Evolutionary conservation across 2,329 filamentous ascomycete species (phyloP).

Genomic region (Ascochyta pisi): DNA sequence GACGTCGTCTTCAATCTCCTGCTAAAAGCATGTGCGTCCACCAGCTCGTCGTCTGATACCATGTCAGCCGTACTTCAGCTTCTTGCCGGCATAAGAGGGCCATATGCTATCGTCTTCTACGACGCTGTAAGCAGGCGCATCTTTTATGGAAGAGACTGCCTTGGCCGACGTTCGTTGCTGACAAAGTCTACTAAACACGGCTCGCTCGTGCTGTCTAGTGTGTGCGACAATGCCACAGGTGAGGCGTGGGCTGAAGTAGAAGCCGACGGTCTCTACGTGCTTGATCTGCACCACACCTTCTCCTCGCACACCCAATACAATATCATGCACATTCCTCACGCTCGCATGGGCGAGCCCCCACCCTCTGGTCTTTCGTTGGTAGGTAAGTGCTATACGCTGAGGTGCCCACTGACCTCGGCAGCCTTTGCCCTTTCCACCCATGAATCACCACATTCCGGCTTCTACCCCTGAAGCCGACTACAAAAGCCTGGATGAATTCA

Average conservation of each 20-base stretch:
- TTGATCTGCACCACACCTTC: constrained; percentile 62
- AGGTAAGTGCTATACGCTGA: constrained; percentile 35
- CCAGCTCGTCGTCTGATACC: constrained; percentile 1
- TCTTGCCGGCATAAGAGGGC: constrained; percentile 61
- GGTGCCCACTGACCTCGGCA: constrained; percentile 34
- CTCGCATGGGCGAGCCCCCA: constrained; percentile 18
- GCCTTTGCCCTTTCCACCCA: constrained; percentile 53
- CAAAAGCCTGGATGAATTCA: constrained; percentile 59
- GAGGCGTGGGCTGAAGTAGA: constrained; percentile 78
- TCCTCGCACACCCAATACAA: background rate
- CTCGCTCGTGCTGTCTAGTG: constrained; percentile 42
- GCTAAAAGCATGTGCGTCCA: constrained; percentile 32
- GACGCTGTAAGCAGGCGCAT: constrained; percentile 68
- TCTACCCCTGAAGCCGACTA: background rate
- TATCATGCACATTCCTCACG: constrained; percentile 33
- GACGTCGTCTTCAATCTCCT: constrained; percentile 70
- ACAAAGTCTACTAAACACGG: constrained; percentile 58
- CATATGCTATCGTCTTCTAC: constrained; percentile 88
- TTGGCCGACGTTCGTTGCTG: constrained; percentile 85
- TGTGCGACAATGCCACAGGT: constrained; percentile 46
- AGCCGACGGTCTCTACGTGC: constrained; percentile 78
- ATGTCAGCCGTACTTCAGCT: constrained; percentile 26
- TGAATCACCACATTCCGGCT: constrained; percentile 47
- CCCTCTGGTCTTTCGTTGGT: constrained; percentile 34
- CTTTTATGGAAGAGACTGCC: constrained; percentile 84